Evolutionary conservation across 2,329 filamentous ascomycete species (phyloP).

Genomic region (Beauveria rudraprayagi): DNA sequence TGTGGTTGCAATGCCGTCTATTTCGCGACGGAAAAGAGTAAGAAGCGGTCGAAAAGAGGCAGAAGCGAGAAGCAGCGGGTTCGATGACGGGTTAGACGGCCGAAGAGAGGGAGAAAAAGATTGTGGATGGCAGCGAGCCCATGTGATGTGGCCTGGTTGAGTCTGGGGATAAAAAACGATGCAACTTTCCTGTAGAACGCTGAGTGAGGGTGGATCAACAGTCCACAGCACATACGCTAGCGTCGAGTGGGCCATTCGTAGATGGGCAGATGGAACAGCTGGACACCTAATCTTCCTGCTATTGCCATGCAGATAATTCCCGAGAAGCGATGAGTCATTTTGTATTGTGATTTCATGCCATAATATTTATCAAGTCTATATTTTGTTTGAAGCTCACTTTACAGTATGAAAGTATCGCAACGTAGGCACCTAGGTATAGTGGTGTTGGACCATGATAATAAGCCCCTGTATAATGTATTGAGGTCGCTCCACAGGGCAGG

Average conservation of each 20-base stretch:
- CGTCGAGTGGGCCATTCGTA: too few species aligned
- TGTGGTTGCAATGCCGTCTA: background rate
- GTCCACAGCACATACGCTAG: background rate
- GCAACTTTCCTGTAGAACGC: constrained; percentile 1
- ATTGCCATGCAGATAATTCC: too few species aligned
- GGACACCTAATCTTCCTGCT: too few species aligned
- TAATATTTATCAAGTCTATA: too few species aligned
- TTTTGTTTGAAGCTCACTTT: too few species aligned
- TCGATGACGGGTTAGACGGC: background rate
- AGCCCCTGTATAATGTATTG: background rate
- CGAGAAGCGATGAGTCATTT: too few species aligned
- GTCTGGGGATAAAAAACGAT: constrained; percentile 11
- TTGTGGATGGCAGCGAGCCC: constrained; percentile 8
- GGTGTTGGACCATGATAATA: too few species aligned
- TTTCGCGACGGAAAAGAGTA: background rate
- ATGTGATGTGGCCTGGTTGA: constrained; percentile 11
- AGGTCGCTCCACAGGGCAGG: background rate
- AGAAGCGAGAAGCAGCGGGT: background rate
- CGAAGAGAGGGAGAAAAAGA: background rate
- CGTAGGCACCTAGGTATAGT: too few species aligned
- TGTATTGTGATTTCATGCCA: too few species aligned
- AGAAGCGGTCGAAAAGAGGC: background rate
- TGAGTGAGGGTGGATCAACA: constrained; percentile 9
- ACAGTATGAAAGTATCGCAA: too few species aligned
- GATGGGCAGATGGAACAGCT: too few species aligned